These are phyloP conservation scores for Beauveria brongniartii DNA, from an alignment of 2,329 filamentous ascomycete species.

Conservation along the genomic window DNA sequence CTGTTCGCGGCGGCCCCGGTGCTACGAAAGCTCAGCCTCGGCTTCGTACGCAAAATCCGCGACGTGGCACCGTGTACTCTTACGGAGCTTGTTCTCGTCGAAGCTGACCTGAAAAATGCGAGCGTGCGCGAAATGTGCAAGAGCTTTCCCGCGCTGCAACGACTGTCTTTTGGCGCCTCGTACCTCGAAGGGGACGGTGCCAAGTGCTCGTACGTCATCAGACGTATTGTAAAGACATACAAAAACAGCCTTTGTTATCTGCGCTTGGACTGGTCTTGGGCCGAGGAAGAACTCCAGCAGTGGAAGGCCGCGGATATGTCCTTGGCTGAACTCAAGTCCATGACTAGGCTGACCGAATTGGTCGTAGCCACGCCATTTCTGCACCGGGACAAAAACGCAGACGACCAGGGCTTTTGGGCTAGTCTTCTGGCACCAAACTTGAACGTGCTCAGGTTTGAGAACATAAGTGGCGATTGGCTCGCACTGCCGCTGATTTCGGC, in stretches of 20 bases:
- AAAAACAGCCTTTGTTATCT: neutral
- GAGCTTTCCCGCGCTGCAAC: neutral
- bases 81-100: neutral
- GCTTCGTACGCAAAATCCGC: accelerated
- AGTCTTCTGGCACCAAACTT: neutral
- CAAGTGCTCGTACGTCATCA: neutral
- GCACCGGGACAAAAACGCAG: neutral
- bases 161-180: neutral
- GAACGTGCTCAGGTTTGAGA: neutral
- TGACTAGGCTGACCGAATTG: neutral
- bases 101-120: neutral
- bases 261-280: neutral
- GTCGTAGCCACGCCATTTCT: neutral
- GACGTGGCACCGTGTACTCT: neutral
- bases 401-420: neutral
- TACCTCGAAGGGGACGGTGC: neutral
- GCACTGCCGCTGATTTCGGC: neutral
- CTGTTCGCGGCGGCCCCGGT: neutral
- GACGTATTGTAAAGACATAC: neutral
- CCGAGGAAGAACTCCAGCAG: accelerated
- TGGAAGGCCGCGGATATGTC: neutral
- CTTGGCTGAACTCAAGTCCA: neutral
- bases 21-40: neutral
- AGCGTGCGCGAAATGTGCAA: neutral
- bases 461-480: neutral